Base-by-base conservation (phyloP, 2,329 filamentous ascomycete genomes). In the Lojkania enalia region DNA sequence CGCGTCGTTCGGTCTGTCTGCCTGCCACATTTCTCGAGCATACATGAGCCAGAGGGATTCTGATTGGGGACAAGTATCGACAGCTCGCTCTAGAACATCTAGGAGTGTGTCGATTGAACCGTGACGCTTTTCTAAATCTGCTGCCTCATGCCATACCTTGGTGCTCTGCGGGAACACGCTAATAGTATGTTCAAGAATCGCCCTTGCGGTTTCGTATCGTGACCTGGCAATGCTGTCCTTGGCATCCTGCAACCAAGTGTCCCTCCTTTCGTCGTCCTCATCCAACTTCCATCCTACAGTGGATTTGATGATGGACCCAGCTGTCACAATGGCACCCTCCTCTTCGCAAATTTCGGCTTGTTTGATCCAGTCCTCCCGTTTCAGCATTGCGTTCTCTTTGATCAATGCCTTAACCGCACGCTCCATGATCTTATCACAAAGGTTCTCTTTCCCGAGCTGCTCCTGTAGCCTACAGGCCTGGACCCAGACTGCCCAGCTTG, bases 41-140 rank as follows among this genome's bases (percentile, higher is more conserved):
- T 96, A 85, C 77, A 95, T 87, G 79, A 99, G 86, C 94, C 94
- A 99, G 15, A 99, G 75, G 15, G 90, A 86, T 69, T 96, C 91
- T 56, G 87, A 90, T 54, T 89, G 87, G 1, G 94, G 92, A 58
- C 92, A 96, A 5, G 90, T 90, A 64, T 95, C 92, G 21, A 96
- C 90, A 0, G 91, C 90, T 67, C 95, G 95, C 68, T 96, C 91
- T 3, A 99, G 80, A 0, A 96, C 80, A 51, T 87, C 83, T 79
- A 88, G 90, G 2, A 97, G 75, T 13, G 86, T 85, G 51, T 95
- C 89, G 60, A 86, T 88, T 4, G 81, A 86, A 21, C 92, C 92
- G 62, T 97, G 90, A 42, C 87, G 90, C 55, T 91, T 86, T 71
- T 99, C 94, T 27, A 99, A 76, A 55, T 97, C 91, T 4, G 90